phyloP scores from a whole-genome alignment of 2,329 filamentous ascomycete species.

The Leptographium wingfieldii region DNA sequence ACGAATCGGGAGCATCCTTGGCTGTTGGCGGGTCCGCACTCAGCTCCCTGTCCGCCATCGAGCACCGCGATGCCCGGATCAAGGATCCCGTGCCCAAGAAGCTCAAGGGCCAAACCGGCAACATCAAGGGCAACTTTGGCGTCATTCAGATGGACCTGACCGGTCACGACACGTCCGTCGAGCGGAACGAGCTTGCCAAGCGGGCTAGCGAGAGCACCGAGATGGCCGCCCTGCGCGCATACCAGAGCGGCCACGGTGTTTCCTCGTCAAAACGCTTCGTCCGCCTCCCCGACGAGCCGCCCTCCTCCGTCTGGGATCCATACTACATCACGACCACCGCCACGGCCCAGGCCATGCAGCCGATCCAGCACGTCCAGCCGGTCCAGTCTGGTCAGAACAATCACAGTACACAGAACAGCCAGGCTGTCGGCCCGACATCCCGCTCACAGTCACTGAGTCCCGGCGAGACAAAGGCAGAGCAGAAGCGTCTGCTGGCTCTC shows the following conservation, averaged over 20 bases:
- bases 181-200: conserved; percentile 42
- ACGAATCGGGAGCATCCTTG: not conserved
- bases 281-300: conserved; percentile 18
- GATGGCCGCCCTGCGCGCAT: conserved; percentile 42
- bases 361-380: not conserved
- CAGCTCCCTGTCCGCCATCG: not conserved
- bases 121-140: conserved; percentile 46
- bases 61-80: conserved; percentile 32
- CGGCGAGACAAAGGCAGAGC: conserved; percentile 43
- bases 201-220: conserved; percentile 49
- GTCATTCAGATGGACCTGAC: conserved; percentile 49
- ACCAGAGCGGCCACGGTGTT: conserved; percentile 39
- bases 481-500: conserved; percentile 45
- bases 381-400: not conserved
- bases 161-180: conserved; percentile 28
- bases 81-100: conserved; percentile 49
- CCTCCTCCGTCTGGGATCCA: conserved; percentile 2
- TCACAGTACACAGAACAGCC: not conserved
- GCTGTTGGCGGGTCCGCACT: not conserved
- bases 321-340: conserved; percentile 2
- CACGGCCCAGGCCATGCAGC: not conserved
- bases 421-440: not conserved
- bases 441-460: conserved; percentile 20
- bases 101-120: conserved; percentile 44
- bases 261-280: conserved; percentile 29